Evolutionary conservation across 768 basidiomycete species (phyloP).

Genomic region (Termitomyces titanicus): DNA sequence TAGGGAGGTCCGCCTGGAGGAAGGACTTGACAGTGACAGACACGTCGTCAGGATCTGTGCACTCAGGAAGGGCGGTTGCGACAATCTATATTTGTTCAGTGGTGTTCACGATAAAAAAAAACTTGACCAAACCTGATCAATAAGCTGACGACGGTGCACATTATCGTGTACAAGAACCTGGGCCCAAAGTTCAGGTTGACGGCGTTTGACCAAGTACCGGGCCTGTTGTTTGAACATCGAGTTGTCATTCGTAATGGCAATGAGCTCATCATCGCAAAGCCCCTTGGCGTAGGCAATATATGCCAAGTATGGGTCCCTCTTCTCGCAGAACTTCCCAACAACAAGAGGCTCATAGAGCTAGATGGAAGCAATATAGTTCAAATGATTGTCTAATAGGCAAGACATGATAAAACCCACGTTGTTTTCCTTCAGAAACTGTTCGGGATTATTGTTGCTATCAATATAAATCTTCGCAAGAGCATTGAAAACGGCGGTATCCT

Average conservation of each 20-base stretch:
- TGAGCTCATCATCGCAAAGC: conserved; percentile 97
- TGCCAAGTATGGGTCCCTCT: conserved; percentile 95
- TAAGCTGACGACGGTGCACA: conserved; percentile 86
- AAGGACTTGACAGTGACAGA: conserved; percentile 98
- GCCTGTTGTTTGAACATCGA: conserved; percentile 99
- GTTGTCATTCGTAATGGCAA: conserved; percentile 96
- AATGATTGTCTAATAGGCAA: background rate
- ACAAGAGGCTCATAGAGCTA: conserved; percentile 95
- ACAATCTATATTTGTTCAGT: conserved; percentile 56
- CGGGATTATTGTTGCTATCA: conserved; percentile 98
- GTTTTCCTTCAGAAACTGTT: conserved; percentile 97
- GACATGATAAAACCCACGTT: conserved; percentile 55
- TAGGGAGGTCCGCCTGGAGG: conserved; percentile 93
- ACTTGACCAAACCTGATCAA: conserved; percentile 69
- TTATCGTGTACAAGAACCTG: conserved; percentile 91
- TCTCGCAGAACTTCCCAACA: conserved; percentile 99
- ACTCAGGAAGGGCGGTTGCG: conserved; percentile 93
- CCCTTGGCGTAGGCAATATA: conserved; percentile 99
- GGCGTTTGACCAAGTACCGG: conserved; percentile 94
- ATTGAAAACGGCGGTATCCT: conserved; percentile 93
- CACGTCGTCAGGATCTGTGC: conserved; percentile 97
- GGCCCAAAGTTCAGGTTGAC: conserved; percentile 92
- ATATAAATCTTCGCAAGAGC: conserved; percentile 98
- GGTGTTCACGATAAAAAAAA: background rate
- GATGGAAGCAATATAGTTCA: conserved; percentile 8